Evolutionary conservation across 2,329 filamentous ascomycete genomes (phyloP).

Genomic region (Rhinocladiella similis): DNA sequence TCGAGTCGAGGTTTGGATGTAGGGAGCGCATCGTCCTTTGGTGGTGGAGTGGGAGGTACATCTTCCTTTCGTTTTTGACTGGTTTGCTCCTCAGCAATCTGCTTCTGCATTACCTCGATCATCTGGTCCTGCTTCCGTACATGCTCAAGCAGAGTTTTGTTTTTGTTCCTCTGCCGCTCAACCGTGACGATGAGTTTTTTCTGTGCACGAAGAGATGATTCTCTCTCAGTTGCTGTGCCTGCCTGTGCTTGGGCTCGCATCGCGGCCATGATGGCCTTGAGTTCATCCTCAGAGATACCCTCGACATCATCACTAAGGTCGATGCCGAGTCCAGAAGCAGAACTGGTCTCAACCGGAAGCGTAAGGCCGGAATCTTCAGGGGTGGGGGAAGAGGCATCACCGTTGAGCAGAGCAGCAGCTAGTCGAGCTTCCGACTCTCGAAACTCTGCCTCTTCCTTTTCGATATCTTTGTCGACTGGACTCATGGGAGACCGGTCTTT

Average conservation of each 20-base stretch:
- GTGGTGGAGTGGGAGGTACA: slow-evolving; percentile 12
- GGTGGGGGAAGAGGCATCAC: slow-evolving; percentile 1
- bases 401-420: slow-evolving; percentile 24
- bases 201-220: slow-evolving; percentile 24
- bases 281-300: slow-evolving; percentile 27
- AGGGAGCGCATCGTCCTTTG: slow-evolving; percentile 12
- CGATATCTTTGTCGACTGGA: slow-evolving; percentile 21
- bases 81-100: slow-evolving; percentile 8
- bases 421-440: slow-evolving; percentile 26
- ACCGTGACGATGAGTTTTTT: slow-evolving; percentile 28
- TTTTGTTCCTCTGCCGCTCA: slow-evolving; percentile 25
- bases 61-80: slow-evolving; percentile 7
- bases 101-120: slow-evolving; percentile 23
- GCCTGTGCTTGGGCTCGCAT: slow-evolving; percentile 28
- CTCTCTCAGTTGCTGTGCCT: slow-evolving; percentile 23
- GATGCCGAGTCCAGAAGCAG: slow-evolving; percentile 3
- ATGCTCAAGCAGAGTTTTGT: slow-evolving; percentile 23
- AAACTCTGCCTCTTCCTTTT: slow-evolving; percentile 26
- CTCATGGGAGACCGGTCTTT: slow-evolving; percentile 6
- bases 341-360: not conserved
- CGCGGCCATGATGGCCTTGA: slow-evolving; percentile 30
- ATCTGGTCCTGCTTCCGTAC: slow-evolving; percentile 25
- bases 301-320: slow-evolving; percentile 7
- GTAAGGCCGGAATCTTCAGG: not conserved
- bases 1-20: not conserved